phyloP scores from a whole-genome alignment of 345 rosid genomes.

The Stellera chamaejasme region DNA sequence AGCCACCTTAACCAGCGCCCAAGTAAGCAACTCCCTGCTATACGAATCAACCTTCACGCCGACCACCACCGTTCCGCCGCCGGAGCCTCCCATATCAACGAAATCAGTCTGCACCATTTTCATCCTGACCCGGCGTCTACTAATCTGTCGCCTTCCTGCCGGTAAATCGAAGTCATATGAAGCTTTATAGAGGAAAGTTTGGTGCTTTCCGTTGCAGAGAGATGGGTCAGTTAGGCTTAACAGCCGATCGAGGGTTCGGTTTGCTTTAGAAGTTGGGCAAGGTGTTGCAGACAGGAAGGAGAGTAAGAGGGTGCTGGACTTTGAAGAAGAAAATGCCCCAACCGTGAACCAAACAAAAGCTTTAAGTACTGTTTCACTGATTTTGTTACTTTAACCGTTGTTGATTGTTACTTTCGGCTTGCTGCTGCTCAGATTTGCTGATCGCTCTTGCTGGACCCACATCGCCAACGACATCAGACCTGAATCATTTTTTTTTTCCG shows the following conservation, averaged over 20 bases:
- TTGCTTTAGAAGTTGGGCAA: slow-evolving; percentile 1
- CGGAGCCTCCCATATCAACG: slow-evolving; percentile 19
- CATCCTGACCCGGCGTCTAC: slow-evolving; percentile 13
- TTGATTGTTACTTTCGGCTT: too few relatives aligned
- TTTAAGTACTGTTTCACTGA: too few relatives aligned
- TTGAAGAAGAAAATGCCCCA: too few relatives aligned
- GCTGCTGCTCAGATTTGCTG: too few relatives aligned
- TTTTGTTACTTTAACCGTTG: too few relatives aligned
- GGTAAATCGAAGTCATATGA: slow-evolving; percentile 21
- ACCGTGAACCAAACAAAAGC: too few relatives aligned
- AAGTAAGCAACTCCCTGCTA: slow-evolving; percentile 79
- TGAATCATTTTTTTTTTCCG: too few relatives aligned
- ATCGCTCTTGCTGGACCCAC: too few relatives aligned
- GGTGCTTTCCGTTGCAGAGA: slow-evolving; percentile 6
- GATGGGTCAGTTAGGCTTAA: slow-evolving; percentile 12
- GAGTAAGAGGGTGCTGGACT: too few relatives aligned
- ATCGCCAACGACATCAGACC: too few relatives aligned
- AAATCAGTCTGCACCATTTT: slow-evolving; percentile 30
- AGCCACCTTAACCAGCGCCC: slow-evolving; percentile 84
- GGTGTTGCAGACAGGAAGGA: too few relatives aligned
- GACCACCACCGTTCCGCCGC: slow-evolving; percentile 60
- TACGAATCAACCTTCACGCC: slow-evolving; percentile 70
- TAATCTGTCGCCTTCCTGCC: slow-evolving; percentile 13
- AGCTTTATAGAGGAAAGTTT: slow-evolving; percentile 19
- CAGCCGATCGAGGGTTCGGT: not conserved